phyloP scores from a whole-genome alignment of 371 early-diverging fungal genomes.

The Mucor ambiguus region DNA sequence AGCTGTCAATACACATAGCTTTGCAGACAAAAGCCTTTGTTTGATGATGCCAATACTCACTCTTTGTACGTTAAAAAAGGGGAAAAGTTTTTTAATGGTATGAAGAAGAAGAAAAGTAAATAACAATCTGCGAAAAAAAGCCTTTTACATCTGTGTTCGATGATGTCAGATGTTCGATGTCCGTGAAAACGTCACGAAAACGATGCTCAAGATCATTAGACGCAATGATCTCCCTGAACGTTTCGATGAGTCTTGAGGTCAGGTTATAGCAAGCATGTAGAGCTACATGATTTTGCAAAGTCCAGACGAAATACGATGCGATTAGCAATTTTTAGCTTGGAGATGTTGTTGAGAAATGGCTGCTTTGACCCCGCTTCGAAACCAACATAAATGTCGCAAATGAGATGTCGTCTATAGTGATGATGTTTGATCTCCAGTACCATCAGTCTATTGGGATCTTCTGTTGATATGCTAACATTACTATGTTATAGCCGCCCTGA shows the following conservation, averaged over 20 bases:
- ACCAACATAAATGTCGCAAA: neutral
- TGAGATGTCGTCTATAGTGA: neutral
- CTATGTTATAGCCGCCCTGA: neutral
- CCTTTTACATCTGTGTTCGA: slow-evolving; percentile 3
- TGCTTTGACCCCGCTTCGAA: neutral
- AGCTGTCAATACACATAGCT: neutral
- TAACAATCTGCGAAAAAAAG: neutral
- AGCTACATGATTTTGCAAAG: neutral
- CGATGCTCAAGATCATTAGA: neutral
- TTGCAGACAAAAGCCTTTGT: neutral
- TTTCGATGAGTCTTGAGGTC: neutral
- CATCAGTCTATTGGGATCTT: neutral
- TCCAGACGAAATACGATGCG: neutral
- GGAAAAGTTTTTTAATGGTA: slow-evolving; percentile 3
- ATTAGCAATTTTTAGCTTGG: neutral
- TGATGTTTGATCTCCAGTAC: neutral
- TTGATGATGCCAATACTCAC: neutral
- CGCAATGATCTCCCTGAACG: neutral
- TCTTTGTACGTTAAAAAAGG: slow-evolving; percentile 1
- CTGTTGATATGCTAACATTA: too few species aligned
- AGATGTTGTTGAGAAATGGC: neutral
- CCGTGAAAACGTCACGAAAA: neutral
- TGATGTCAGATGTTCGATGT: neutral
- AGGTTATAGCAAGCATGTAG: neutral
- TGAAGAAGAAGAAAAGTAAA: slow-evolving; percentile 1